Evolutionary conservation across 1,139 yeast genomes (phyloP), one percentile per base, ranked within the genome.

Genomic region (Fermentozyma sake): DNA sequence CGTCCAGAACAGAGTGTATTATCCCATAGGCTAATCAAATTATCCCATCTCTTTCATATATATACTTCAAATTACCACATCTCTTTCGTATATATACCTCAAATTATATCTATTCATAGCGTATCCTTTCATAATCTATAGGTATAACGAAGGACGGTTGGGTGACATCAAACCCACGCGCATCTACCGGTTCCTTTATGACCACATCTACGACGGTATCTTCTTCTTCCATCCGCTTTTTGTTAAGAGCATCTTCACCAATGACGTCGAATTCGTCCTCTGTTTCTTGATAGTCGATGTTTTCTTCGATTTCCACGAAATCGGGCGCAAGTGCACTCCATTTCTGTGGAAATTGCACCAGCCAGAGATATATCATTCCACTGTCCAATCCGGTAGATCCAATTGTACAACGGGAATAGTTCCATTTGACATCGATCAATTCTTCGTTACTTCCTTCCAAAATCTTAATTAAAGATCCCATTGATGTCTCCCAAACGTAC

Each of bases 291-390:
- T 89, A 89, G 35, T 84, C 87, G 9, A 86, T 80, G 46, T 87
- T 89, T 46, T 89, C 96, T 49, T 89, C 96, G 22, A 89, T 79
- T 51, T 89, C 97, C 30, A 83, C 95, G 50, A 91, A 89, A 53
- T 91, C 98, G 0, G 97, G 97, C 0, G 97, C 97, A 41, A 89
- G 64, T 0, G 96, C 95, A 53, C 95, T 82, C 98, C 98, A 89
- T 55, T 85, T 83, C 46, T 87, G 96, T 1, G 95, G 94, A 20
- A 84, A 76, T 24, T 74, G 75, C 11, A 85, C 73, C 31, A 83
- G 76, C 96, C 96, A 91, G 26, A 84, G 52, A 49, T 85, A 87
- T 1, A 89, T 71, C 15, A 76, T 67, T 1, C 97, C 97, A 20
- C 85, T 72, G 46, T 89, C 97, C 27, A 85, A 60, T 0, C 97